Base-by-base conservation (phyloP, 371 early-diverging fungal species). In the Apophysomyces variabilis region DNA sequence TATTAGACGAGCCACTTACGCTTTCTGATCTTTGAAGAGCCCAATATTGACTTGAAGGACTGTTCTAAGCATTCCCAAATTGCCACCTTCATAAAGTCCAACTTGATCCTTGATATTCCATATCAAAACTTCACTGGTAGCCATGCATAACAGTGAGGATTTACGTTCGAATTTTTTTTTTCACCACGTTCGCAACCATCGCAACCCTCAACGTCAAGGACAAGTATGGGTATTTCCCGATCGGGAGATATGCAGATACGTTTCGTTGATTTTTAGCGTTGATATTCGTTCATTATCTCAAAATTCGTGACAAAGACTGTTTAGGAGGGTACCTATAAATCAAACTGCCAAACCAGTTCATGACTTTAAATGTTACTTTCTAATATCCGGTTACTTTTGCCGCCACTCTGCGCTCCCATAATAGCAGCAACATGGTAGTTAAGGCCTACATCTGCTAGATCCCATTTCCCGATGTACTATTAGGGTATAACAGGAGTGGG, bases 141-240 rank as follows among this genome's bases (percentile, higher is more conserved):
- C 97, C 72, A 99, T 85, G 18, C 98, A 95, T 73, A 98, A 99
- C 61, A 99, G 84, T 16, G 99, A 96, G 60, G 94, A 94, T 81
- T 96, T 97, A 57, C 99, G 89, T 77, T 99, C 99, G 83, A 98
- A 98, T 68, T 99, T 88, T 97, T 97, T 71, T 99, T 94, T 79
- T 99, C 99, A 61, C 99, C 98, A 58, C 96, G 92, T 74, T 98
- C 99, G 57, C 99, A 91, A 50, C 99, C 18, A 18, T 99, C 99
- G 1, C 97, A 96, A 58, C 99, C 99, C 73, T 99, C 99, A 5
- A 99, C 99, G 78, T 99, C 99, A 88, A 98, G 88, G 54, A 99
- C 92, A 38, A 99, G 83, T 14, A 95, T 87, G 67, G 89, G 88
- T 90, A 88, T 90, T 36, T 88, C 87, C 60, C 86, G 86, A 45